Percentiles rank a stretch among this genome's conserved stretches.
phyloP scores from a whole-genome alignment of 352 stramenopile genomes.

The Thalassiosira allenii region DNA sequence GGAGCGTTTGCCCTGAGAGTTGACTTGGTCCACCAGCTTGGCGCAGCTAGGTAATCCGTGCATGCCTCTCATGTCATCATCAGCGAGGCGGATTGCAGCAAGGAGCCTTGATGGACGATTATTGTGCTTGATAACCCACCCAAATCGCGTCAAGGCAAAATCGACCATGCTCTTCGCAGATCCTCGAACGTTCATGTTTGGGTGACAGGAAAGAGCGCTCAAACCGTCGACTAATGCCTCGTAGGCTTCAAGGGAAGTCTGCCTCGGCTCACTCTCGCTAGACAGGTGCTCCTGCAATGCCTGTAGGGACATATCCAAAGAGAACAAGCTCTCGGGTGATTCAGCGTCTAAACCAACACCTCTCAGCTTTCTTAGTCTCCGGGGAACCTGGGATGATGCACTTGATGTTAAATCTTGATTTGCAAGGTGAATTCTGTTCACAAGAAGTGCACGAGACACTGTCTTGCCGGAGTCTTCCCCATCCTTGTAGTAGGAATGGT shows the following conservation, averaged over 20 bases:
- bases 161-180: conserved; percentile 74
- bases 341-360: conserved; percentile 19
- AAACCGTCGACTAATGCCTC: conserved; percentile 82
- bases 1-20: conserved; percentile 78
- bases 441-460: conserved; percentile 71
- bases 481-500: conserved; percentile 74
- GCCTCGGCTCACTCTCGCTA: conserved; percentile 4
- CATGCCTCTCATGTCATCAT: conserved; percentile 66
- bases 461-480: conserved; percentile 84
- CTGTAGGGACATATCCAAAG: conserved; percentile 56
- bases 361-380: conserved; percentile 60
- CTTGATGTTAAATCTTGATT: conserved; percentile 72
- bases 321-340: conserved; percentile 59
- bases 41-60: conserved; percentile 77
- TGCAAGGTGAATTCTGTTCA: conserved; percentile 72
- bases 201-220: conserved; percentile 81
- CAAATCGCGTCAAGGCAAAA: conserved; percentile 79
- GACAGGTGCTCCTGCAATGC: conserved; percentile 44
- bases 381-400: conserved; percentile 78
- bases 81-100: conserved; percentile 67
- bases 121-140: conserved; percentile 68
- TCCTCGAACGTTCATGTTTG: conserved; percentile 82
- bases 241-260: conserved; percentile 66
- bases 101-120: conserved; percentile 66
- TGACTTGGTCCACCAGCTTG: conserved; percentile 68